phyloP scores from a whole-genome alignment of 129 eudicot genomes.

The Flaveria sonorensis region DNA sequence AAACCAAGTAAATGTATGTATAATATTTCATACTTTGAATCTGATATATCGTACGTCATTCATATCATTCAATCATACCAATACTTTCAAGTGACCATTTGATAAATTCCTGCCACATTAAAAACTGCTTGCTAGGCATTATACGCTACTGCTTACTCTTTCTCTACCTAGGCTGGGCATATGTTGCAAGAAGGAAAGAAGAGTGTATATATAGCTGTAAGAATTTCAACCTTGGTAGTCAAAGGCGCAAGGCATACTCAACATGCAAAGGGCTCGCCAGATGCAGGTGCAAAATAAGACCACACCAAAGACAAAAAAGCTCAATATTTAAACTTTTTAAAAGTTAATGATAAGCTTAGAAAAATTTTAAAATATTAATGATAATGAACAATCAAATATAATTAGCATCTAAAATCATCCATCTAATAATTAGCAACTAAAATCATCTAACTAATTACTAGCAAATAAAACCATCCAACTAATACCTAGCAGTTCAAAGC shows the following conservation, averaged over 20 bases:
- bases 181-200: not conserved
- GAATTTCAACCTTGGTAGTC: not conserved
- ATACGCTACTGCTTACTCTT: not conserved
- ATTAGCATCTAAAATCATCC: not conserved
- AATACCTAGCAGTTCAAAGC: too few species aligned
- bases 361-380: too few species aligned
- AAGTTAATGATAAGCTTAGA: not conserved
- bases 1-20: not conserved
- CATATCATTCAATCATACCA: not conserved
- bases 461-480: too few species aligned
- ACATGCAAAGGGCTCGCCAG: not conserved
- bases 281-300: not conserved
- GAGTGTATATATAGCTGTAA: not conserved
- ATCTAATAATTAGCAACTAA: too few species aligned
- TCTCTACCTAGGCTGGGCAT: not conserved
- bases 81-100: too few species aligned
- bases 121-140: not conserved
- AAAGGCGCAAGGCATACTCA: not conserved
- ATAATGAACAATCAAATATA: not conserved
- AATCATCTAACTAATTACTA: too few species aligned
- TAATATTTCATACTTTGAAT: not conserved
- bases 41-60: not conserved
- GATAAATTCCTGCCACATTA: too few species aligned
- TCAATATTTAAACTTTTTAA: not conserved
- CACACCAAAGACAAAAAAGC: not conserved